A percentile compares a stretch with the other conserved stretches of the same genome.
Evolutionary conservation across 1,284 basidiomycete genomes (phyloP).

Genomic region (Ceratobasidium sp.): DNA sequence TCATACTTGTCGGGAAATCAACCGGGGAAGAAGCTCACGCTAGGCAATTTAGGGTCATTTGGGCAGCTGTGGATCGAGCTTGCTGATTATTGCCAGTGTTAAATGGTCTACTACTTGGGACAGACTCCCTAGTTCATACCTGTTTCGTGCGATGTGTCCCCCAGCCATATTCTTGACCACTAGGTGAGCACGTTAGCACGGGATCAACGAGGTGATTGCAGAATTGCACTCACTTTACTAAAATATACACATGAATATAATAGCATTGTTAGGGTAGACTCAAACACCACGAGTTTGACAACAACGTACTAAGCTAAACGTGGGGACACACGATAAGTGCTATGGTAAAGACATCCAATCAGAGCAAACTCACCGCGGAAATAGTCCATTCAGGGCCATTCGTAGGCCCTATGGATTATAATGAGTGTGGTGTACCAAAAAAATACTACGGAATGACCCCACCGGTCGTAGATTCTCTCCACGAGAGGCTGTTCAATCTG

Average conservation of each 20-base stretch:
- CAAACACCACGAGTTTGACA: neutral
- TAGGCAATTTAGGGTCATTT: conserved; percentile 34
- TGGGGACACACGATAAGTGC: conserved; percentile 1
- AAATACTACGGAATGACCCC: neutral
- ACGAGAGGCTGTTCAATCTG: conserved; percentile 15
- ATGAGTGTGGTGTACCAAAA: neutral
- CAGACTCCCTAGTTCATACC: conserved; percentile 11
- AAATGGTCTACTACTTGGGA: neutral
- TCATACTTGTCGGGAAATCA: conserved; percentile 21
- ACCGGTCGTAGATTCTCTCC: conserved; percentile 38
- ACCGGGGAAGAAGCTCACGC: conserved; percentile 20
- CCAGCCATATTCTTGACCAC: conserved; percentile 40
- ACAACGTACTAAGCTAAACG: conserved; percentile 18
- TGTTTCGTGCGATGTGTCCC: conserved; percentile 44
- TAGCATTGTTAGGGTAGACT: conserved; percentile 6
- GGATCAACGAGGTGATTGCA: neutral
- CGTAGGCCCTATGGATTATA: conserved; percentile 33
- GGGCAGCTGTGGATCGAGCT: conserved; percentile 40
- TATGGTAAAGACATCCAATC: neutral
- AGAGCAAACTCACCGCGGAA: conserved; percentile 29
- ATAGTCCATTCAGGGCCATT: conserved; percentile 45
- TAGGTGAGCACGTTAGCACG: conserved; percentile 3
- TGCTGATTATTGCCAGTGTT: conserved; percentile 36
- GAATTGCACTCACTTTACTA: conserved; percentile 29
- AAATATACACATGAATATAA: neutral